These are phyloP conservation scores for Hysterangium stoloniferum DNA, from an alignment of 768 basidiomycete genomes.

Conservation along the genomic window DNA sequence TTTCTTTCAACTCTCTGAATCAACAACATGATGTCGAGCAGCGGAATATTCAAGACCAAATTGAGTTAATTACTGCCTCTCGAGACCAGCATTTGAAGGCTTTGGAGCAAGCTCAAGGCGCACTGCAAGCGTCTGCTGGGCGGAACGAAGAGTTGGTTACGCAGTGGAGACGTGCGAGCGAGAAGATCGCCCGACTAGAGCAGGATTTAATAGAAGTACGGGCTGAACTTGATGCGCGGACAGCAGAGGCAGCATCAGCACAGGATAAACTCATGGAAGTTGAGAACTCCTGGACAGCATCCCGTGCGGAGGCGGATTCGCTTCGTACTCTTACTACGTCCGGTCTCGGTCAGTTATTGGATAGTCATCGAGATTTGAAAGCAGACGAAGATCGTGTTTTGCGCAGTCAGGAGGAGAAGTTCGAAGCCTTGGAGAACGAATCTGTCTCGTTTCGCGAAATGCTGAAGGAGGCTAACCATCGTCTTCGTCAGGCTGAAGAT, in stretches of 20 bases:
- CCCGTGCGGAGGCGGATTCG: slow-evolving; percentile 88
- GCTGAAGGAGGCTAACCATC: slow-evolving; percentile 69
- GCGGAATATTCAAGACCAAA: slow-evolving; percentile 49
- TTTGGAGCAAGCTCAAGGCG: slow-evolving; percentile 76
- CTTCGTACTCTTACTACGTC: slow-evolving; percentile 82
- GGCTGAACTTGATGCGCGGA: slow-evolving; percentile 71
- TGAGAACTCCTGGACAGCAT: slow-evolving; percentile 88
- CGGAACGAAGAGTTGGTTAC: slow-evolving; percentile 75
- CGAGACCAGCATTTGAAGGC: slow-evolving; percentile 83
- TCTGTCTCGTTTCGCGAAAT: slow-evolving; percentile 66
- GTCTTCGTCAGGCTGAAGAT: slow-evolving; percentile 58
- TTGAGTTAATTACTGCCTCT: slow-evolving; percentile 61
- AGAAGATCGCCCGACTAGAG: slow-evolving; percentile 65
- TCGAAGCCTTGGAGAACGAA: slow-evolving; percentile 75
- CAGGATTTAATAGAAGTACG: slow-evolving; percentile 70
- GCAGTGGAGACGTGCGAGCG: slow-evolving; percentile 61
- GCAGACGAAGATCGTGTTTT: slow-evolving; percentile 73
- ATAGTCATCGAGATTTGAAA: slow-evolving; percentile 78
- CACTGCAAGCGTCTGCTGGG: slow-evolving; percentile 65
- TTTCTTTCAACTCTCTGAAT: slow-evolving; percentile 62
- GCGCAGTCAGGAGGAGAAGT: slow-evolving; percentile 75
- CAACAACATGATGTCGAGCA: slow-evolving; percentile 80
- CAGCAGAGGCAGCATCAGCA: slow-evolving; percentile 64
- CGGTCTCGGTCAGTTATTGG: slow-evolving; percentile 77
- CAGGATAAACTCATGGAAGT: slow-evolving; percentile 63